Evolutionary conservation across 345 rosid genomes (phyloP).

Genomic region (Trapa incisa): DNA sequence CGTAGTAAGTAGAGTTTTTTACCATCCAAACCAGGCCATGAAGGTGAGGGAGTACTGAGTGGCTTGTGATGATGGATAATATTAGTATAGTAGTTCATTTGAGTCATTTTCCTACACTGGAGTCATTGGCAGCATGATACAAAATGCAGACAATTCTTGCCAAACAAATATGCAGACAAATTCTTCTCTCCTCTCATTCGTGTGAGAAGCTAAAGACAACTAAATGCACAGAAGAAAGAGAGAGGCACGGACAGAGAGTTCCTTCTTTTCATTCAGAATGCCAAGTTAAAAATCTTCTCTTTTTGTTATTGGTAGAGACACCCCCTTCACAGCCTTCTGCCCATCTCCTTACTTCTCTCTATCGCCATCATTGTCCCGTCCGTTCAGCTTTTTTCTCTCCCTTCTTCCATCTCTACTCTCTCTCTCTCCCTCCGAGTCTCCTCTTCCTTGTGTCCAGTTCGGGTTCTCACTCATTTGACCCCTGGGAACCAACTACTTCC

Average conservation of each 20-base stretch:
- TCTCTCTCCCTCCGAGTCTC: background rate
- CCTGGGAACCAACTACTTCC: background rate
- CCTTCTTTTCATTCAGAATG: background rate
- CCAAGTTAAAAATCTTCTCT: background rate
- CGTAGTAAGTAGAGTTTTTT: no score
- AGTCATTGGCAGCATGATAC: background rate
- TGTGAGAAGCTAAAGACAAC: background rate
- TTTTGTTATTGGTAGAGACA: conserved; percentile 2
- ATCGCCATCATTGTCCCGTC: conserved; percentile 33
- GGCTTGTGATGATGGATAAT: no score
- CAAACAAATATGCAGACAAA: background rate
- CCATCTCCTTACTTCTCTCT: conserved; percentile 10
- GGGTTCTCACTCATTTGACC: background rate
- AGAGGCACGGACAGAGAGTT: background rate
- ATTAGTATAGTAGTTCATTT: no score
- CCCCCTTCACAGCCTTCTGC: conserved; percentile 1
- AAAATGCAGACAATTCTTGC: background rate
- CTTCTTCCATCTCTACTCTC: background rate
- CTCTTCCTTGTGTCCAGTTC: background rate
- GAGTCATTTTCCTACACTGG: no score
- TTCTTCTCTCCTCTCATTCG: background rate
- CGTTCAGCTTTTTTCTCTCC: conserved; percentile 13
- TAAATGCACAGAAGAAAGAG: background rate
- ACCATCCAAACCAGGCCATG: no score
- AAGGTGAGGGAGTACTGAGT: no score